Evolutionary conservation across 208 protist genomes (phyloP), one percentile per base, ranked within the genome.

Genomic region (Perkinsela sp.): DNA sequence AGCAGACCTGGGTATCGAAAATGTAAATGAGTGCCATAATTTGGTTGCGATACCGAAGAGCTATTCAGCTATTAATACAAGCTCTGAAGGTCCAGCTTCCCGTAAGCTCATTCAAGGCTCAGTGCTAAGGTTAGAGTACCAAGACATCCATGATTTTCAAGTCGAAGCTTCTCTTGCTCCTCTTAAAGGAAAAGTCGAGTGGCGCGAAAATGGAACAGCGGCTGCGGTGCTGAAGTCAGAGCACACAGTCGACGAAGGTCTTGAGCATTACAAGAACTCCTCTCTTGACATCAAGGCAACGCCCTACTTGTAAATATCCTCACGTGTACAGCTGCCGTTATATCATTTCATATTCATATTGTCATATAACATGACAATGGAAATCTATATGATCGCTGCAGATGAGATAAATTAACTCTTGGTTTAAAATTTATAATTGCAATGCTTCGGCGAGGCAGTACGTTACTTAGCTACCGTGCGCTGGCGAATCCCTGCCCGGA

Each of bases 1-100:
- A 66, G 76, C 74, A 32, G 80, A 83, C 69, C 69, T 80, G 68
- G 79, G 79, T 29, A 16, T 22, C n/a, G 30, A 29, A 32, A 32
- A 2, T 28, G 2, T 68, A 6, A 6, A 22, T 28, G 6, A 6
- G 22, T 57, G 40, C 22, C 40, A 57, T 57, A 57, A 57, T 57
- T 22, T n/a, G 13, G 40, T 57, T 57, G 40, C 40, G 6, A 57
- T 57, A 57, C 22, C 22, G 13, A 57, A 57, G 40, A 57, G 22
- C 40, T 57, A 57, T 57, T n/a, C 6, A n/a, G 40, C 40, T 22
- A 6, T 57, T 22, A 57, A 57, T 22, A 57, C 40, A 57, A n/a
- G 13, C 13, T 6, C 22, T 57, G 40, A 6, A 57, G 40, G 40
- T 6, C 40, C 40, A 57, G 6, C 22, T 6, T 57, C 40, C 40